Conservation (phyloP, 176 grass and related monocot genomes). For the Musa acuminata region DNA sequence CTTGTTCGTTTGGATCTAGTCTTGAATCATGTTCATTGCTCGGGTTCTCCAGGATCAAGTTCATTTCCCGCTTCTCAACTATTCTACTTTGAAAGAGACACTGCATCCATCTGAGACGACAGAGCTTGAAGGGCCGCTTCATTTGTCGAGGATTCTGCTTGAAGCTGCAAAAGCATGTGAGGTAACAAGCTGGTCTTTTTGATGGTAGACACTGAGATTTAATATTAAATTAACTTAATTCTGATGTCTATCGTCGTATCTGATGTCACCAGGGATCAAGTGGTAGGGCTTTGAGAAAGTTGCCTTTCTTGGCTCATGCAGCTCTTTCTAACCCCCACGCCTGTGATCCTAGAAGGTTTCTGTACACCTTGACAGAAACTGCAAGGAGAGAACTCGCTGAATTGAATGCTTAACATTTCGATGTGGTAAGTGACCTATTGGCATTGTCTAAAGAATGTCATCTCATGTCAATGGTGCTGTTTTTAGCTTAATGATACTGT, state of each 20-base stretch:
- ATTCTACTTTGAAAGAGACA: constrained; percentile 70
- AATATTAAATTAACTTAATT: neutral
- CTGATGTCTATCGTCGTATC: neutral
- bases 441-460: neutral
- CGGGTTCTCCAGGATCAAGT: constrained; percentile 23
- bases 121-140: constrained; percentile 38
- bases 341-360: constrained; percentile 48
- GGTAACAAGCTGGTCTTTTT: constrained; percentile 19
- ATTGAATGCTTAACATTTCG: constrained; percentile 26
- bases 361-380: constrained; percentile 57
- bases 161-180: constrained; percentile 74
- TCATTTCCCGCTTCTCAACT: constrained; percentile 47
- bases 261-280: constrained; percentile 57
- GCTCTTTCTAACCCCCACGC: constrained; percentile 36
- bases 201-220: too few species aligned
- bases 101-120: constrained; percentile 31
- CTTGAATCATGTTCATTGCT: neutral
- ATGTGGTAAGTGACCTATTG: neutral
- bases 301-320: constrained; percentile 91
- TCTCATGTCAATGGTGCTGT: neutral
- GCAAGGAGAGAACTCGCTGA: constrained; percentile 66
- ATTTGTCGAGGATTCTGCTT: constrained; percentile 49
- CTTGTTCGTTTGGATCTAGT: too few species aligned
- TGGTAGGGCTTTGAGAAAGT: constrained; percentile 78
- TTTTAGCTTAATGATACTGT: too few species aligned